Conservation (phyloP, 2,329 filamentous ascomycete genomes). For the Clonostachys chloroleuca region DNA sequence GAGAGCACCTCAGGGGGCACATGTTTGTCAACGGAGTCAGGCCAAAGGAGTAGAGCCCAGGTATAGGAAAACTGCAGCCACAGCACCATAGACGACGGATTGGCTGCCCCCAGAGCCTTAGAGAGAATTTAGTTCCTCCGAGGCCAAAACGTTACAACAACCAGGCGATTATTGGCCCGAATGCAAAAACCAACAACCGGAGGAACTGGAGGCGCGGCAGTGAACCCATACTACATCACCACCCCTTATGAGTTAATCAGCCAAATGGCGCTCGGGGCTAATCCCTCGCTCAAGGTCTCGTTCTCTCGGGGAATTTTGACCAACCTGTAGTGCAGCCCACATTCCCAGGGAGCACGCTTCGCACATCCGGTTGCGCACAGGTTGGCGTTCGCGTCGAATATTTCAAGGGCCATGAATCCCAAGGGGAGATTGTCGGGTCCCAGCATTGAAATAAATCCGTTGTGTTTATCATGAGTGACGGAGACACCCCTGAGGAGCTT, state of each 20-base stretch:
- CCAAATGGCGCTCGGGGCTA: background rate
- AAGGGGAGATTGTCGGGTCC: too few species aligned
- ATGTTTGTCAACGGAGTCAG: slow-evolving; percentile 6
- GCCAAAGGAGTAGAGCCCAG: slow-evolving; percentile 9
- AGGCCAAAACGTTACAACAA: background rate
- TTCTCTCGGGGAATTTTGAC: slow-evolving; percentile 6
- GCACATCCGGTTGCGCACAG: too few species aligned
- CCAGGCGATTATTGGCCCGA: slow-evolving; percentile 1
- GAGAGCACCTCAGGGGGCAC: slow-evolving; percentile 10
- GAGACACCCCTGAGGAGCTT: too few species aligned
- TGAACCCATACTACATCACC: background rate
- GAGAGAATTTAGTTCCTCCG: slow-evolving; percentile 24
- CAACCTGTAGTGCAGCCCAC: too few species aligned
- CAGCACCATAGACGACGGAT: slow-evolving; percentile 6
- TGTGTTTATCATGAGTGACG: too few species aligned
- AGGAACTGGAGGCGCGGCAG: background rate
- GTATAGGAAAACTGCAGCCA: slow-evolving; percentile 8
- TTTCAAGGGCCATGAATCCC: too few species aligned
- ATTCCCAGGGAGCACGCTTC: too few species aligned
- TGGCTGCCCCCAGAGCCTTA: background rate
- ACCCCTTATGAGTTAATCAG: slow-evolving; percentile 36
- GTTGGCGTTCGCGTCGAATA: too few species aligned
- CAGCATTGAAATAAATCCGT: too few species aligned
- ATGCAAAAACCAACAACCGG: background rate
- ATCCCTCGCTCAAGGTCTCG: slow-evolving; percentile 4